Conservation (phyloP, 192 early-diverging fungal species). For the Martensiomyces pterosporus region DNA sequence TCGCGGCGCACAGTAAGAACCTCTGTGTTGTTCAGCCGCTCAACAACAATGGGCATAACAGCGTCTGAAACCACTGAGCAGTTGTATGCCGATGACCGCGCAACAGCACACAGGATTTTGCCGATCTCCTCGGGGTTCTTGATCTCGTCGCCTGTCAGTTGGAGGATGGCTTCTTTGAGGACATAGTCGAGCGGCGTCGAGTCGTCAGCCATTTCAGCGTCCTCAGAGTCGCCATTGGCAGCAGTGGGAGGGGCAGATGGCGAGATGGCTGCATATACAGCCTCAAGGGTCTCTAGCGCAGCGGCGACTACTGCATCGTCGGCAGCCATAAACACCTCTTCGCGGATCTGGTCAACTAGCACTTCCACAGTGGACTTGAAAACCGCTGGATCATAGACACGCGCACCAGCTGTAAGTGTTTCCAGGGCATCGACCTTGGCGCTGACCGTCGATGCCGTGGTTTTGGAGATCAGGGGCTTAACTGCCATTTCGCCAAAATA, state of each 20-base stretch:
- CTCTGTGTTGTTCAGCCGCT: slow-evolving; percentile 56
- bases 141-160: slow-evolving; percentile 55
- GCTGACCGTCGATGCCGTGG: slow-evolving; percentile 74
- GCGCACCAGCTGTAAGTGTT: slow-evolving; percentile 72
- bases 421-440: slow-evolving; percentile 97
- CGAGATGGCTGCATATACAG: slow-evolving; percentile 56
- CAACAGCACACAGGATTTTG: slow-evolving; percentile 58
- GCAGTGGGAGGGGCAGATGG: slow-evolving; percentile 23
- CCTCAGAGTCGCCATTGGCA: not conserved
- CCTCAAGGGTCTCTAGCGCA: slow-evolving; percentile 64
- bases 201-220: slow-evolving; percentile 13
- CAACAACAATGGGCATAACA: slow-evolving; percentile 60
- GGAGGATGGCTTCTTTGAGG: slow-evolving; percentile 55
- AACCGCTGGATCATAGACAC: slow-evolving; percentile 67
- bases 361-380: slow-evolving; percentile 65
- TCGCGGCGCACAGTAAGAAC: slow-evolving; percentile 46
- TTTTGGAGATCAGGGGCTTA: slow-evolving; percentile 87
- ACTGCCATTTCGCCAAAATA: slow-evolving; percentile 77
- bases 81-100: slow-evolving; percentile 47
- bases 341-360: slow-evolving; percentile 61
- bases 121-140: slow-evolving; percentile 67
- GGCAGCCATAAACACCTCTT: slow-evolving; percentile 72
- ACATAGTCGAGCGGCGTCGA: slow-evolving; percentile 51
- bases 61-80: slow-evolving; percentile 54
- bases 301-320: slow-evolving; percentile 64